Conservation (phyloP, 2,329 filamentous ascomycete species). For the Pleoardoris graminearum region DNA sequence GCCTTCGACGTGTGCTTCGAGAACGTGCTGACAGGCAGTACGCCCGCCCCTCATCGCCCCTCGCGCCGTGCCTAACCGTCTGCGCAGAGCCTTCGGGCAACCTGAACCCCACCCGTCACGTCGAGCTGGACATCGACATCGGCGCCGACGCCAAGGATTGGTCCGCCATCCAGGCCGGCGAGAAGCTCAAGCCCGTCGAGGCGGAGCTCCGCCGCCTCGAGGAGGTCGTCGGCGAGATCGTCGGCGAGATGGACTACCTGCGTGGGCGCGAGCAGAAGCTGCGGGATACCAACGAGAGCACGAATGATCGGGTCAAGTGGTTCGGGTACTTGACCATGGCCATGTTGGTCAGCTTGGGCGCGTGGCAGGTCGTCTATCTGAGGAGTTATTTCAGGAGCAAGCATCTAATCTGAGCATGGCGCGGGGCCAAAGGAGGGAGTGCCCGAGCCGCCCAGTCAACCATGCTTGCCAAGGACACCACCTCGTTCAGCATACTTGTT, state of each 20-base stretch:
- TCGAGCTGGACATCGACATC: constrained; percentile 95
- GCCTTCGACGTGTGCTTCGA: constrained; percentile 97
- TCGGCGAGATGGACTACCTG: constrained; percentile 95
- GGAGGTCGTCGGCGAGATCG: constrained; percentile 86
- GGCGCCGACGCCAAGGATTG: constrained; percentile 97
- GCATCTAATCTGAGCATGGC: constrained; percentile 51
- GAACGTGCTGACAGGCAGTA: constrained; percentile 70
- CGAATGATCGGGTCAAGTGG: constrained; percentile 98
- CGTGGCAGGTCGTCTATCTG: constrained; percentile 97
- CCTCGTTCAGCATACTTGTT: too few relatives aligned
- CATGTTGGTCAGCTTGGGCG: constrained; percentile 84
- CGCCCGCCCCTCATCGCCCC: neutral
- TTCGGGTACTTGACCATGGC: constrained; percentile 94
- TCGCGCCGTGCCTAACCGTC: neutral
- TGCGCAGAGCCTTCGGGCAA: constrained; percentile 38
- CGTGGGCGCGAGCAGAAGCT: constrained; percentile 88
- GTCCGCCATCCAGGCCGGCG: constrained; percentile 91
- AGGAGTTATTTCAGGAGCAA: constrained; percentile 82
- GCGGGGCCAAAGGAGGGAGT: neutral
- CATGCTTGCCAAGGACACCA: too few relatives aligned
- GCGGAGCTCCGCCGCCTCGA: constrained; percentile 91
- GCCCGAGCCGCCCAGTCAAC: too few relatives aligned
- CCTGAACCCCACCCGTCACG: constrained; percentile 63
- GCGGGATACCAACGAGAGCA: constrained; percentile 98
- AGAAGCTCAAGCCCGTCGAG: constrained; percentile 98